Conservation (phyloP, 257 asterid species). For the Solanum sitiens region DNA sequence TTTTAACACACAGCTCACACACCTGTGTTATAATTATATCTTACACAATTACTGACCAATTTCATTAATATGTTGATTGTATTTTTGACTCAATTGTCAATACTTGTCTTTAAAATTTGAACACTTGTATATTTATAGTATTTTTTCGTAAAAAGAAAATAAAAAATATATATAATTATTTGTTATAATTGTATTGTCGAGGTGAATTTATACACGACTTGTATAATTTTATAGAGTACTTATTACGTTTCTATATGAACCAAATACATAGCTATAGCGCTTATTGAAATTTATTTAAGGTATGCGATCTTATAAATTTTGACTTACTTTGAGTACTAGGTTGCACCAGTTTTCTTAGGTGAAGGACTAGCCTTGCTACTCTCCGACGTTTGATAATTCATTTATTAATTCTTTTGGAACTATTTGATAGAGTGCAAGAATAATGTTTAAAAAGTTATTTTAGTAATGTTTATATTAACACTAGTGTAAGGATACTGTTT, state of each 20-base stretch:
- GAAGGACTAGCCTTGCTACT: not conserved
- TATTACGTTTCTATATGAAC: not conserved
- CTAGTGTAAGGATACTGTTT: too few relatives aligned
- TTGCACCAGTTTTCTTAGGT: not conserved
- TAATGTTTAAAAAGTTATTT: too few relatives aligned
- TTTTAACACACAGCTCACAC: constrained; percentile 3
- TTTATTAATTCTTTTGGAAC: too few relatives aligned
- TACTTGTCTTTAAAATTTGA: not conserved
- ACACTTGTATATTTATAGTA: not conserved
- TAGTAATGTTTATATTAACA: too few relatives aligned
- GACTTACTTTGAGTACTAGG: not conserved
- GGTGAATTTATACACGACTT: not conserved
- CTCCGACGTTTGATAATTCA: too few relatives aligned
- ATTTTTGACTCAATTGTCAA: not conserved
- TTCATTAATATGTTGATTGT: not conserved
- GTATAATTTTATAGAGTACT: not conserved
- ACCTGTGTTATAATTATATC: not conserved
- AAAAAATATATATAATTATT: too few relatives aligned
- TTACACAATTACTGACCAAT: not conserved
- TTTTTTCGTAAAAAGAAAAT: not conserved
- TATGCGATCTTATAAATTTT: not conserved
- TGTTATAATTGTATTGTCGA: not conserved
- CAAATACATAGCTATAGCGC: not conserved
- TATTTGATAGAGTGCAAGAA: too few relatives aligned
- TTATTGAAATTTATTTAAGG: not conserved